Base-by-base conservation (phyloP, 768 basidiomycete species). In the Leccinum longicurvipes region DNA sequence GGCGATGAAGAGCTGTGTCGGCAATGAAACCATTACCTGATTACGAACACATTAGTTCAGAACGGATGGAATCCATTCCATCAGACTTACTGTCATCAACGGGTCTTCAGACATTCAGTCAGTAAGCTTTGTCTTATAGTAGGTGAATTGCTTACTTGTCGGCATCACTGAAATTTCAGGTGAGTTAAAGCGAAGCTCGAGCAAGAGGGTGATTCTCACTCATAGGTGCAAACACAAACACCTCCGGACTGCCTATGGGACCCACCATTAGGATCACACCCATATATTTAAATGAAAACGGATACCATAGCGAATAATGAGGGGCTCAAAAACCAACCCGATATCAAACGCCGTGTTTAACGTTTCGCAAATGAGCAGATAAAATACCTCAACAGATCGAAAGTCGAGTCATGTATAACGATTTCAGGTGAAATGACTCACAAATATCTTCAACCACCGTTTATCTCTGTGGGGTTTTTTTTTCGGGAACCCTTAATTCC, bases 1-100 rank as follows among this genome's bases (percentile, higher is more conserved):
- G 5, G 77, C 76, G 44, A 79, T 79, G 61, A 82, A 82, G 6
- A 76, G 57, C 51, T 82, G 80, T 5, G 79, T 78, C 10, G 74
- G 60, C 10, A 70, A 56, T 1, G 76, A 77, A 27, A 77, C 76
- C 51, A 81, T 71, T 6, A 74, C 79, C 80, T 80, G 46, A 31
- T 8, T 21, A 52, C 4, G n/a, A 31, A 19, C 2, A 42, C 32
- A 14, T 47, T 17, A 53, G 34, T 25, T 17, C 3, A 1, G n/a
- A 53, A 25, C 8, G 1, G 6, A 36, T 12, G 15, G 0, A 14
- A 6, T 2, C 6, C 3, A 10, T 36, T 12, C 31, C 17, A 36
- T n/a, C 4, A 31, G 7, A 59, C 71, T 58, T 21, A 80, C 78
- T 12, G 79, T 81, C 60, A 76, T 62, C 2, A 74, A 67, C 3